phyloP scores from a whole-genome alignment of 495 filamentous ascomycete species.

The Penicillium dipodomyicola region DNA sequence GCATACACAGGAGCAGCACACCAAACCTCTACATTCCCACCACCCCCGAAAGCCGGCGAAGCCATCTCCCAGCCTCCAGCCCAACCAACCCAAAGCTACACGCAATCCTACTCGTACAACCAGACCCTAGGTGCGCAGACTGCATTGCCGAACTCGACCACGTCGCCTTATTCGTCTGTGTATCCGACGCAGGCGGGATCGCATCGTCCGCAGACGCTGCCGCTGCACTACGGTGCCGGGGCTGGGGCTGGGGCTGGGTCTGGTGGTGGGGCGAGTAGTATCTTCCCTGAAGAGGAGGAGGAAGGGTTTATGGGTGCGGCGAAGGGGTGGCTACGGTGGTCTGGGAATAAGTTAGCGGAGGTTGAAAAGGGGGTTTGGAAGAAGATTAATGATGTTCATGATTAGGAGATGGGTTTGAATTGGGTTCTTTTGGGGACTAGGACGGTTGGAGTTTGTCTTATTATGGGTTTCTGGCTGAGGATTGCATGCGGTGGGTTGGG shows the following conservation, averaged over 20 bases:
- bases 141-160: constrained; percentile 37
- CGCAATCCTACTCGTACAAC: constrained; percentile 20
- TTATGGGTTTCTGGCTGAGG: constrained; percentile 1
- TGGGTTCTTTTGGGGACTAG: not conserved
- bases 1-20: constrained; percentile 6
- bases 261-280: constrained; percentile 23
- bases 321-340: constrained; percentile 59
- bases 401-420: constrained; percentile 7
- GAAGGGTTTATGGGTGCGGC: constrained; percentile 53
- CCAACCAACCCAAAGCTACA: not conserved
- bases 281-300: constrained; percentile 41
- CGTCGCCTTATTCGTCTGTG: constrained; percentile 48
- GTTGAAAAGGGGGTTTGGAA: constrained; percentile 72
- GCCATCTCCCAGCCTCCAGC: constrained; percentile 17
- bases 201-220: constrained; percentile 16
- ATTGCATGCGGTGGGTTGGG: not conserved
- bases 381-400: constrained; percentile 55
- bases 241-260: constrained; percentile 16
- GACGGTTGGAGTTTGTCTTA: not conserved
- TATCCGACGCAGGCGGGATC: constrained; percentile 46
- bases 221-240: constrained; percentile 25
- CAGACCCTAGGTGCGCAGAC: not conserved
- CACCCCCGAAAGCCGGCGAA: constrained; percentile 55
- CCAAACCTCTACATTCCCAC: constrained; percentile 35
- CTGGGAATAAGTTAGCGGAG: constrained; percentile 59